Evolutionary conservation across 2,329 filamentous ascomycete genomes (phyloP), one percentile per base, ranked within the genome.

Genomic region (Penicillium brevicompactum): DNA sequence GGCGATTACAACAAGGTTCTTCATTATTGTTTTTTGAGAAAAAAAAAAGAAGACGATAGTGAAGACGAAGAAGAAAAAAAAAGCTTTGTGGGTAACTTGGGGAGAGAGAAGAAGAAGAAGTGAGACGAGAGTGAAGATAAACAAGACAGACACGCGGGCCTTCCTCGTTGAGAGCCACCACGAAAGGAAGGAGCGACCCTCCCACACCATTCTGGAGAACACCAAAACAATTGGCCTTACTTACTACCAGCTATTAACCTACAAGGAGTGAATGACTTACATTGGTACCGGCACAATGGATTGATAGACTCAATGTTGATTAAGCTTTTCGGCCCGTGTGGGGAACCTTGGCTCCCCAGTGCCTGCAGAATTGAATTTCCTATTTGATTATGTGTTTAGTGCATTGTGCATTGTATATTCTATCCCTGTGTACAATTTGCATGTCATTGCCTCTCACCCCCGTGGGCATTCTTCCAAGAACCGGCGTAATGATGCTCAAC

Each of bases 401-500:
- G 41, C 22, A 30, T 21, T 44, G 6, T 44, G 21, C 9, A 37
- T 37, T 37, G 34, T 37, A 37, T 37, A 13, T 37, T 4, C 7
- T n/a, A 5, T n/a, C 34, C n/a, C 16, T 37, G 13, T 37, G 14
- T 37, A 5, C 34, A 37, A 37, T n/a, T 14, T 37, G 13, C n/a
- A 1, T 9, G 40, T 44, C 34, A 18, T 16, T 9, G 38, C 16
- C 38, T 8, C 8, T 60, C 56, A 0, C 56, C 58, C 10, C 52
- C 49, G 2, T 51, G 21, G 13, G 14, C 40, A 46, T 60, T 58
- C 52, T 62, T 62, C 59, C 59, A 62, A 34, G 59, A 62, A 13
- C 57, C 58, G 11, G 55, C 55, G 38, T 62, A 62, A 34, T 58
- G 59, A 42, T 62, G 59, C 46, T 52, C 48, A 10, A 60, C 59